A percentile compares a stretch with the other conserved stretches of the same genome.
Evolutionary conservation across 768 basidiomycete genomes (phyloP).

Genomic region (Phylloporus sp.): DNA sequence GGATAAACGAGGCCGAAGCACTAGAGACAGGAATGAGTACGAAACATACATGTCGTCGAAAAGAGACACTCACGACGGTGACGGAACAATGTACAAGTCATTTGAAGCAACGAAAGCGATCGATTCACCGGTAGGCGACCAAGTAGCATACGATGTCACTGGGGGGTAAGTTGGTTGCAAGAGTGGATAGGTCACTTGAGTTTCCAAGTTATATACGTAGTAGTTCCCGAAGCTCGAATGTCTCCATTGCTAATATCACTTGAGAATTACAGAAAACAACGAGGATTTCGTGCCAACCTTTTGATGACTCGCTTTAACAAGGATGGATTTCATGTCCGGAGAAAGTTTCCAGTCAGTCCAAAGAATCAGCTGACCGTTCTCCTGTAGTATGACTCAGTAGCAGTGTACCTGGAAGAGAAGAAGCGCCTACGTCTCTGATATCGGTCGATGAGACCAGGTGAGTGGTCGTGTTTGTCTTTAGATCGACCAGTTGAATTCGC

Average conservation of each 20-base stretch:
- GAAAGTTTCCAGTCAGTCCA: slow-evolving; percentile 78
- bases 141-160: slow-evolving; percentile 72
- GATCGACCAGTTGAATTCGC: slow-evolving; percentile 74
- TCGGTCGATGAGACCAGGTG: slow-evolving; percentile 55
- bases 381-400: slow-evolving; percentile 36
- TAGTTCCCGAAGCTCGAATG: slow-evolving; percentile 89
- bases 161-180: slow-evolving; percentile 67
- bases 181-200: slow-evolving; percentile 67
- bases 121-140: slow-evolving; percentile 79
- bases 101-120: slow-evolving; percentile 86
- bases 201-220: slow-evolving; percentile 79
- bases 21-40: slow-evolving; percentile 21
- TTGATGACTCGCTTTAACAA: slow-evolving; percentile 68
- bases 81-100: slow-evolving; percentile 82
- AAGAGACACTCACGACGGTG: slow-evolving; percentile 49
- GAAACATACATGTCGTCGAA: not conserved
- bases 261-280: slow-evolving; percentile 2
- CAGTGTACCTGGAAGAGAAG: not conserved
- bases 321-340: slow-evolving; percentile 85
- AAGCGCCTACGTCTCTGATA: slow-evolving; percentile 56
- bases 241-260: slow-evolving; percentile 80
- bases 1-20: slow-evolving; percentile 48
- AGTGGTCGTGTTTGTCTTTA: slow-evolving; percentile 68
- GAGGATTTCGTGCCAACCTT: slow-evolving; percentile 48
- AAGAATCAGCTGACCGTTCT: slow-evolving; percentile 45